These are phyloP conservation scores for Hymenoscyphus fructigenus DNA, from an alignment of 2,329 filamentous ascomycete genomes.

Conservation along the genomic window DNA sequence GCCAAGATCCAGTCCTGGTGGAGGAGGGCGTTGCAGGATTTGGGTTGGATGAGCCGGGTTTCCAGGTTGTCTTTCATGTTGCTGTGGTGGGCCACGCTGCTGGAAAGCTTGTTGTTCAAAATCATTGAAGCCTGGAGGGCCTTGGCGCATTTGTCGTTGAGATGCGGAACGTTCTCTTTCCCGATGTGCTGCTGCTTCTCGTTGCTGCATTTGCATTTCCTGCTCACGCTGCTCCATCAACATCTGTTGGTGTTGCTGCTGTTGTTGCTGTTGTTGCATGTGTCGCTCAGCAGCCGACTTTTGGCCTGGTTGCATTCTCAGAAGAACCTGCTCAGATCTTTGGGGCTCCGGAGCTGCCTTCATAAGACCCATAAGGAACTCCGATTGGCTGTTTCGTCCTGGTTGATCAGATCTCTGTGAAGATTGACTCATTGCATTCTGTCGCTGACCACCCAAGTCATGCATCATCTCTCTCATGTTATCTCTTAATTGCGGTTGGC, in stretches of 20 bases:
- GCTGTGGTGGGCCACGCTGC: constrained; percentile 29
- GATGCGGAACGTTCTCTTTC: constrained; percentile 22
- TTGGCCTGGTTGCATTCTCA: constrained; percentile 42
- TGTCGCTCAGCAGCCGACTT: constrained; percentile 26
- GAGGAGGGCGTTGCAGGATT: constrained; percentile 63
- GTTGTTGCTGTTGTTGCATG: constrained; percentile 34
- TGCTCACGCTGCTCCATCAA: constrained; percentile 44
- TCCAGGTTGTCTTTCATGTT: constrained; percentile 30
- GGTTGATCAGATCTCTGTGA: constrained; percentile 48
- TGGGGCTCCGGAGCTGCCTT: constrained; percentile 51
- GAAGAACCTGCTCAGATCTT: constrained; percentile 51
- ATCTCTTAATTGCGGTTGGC: constrained; percentile 38
- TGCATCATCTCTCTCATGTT: constrained; percentile 61
- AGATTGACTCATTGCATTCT: constrained; percentile 53
- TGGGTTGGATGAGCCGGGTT: constrained; percentile 56
- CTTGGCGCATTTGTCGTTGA: constrained; percentile 42
- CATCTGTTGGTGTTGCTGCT: constrained; percentile 36
- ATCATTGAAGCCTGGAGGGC: constrained; percentile 36
- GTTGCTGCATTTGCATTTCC: constrained; percentile 28
- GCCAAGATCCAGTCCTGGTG: constrained; percentile 59
- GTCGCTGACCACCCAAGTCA: constrained; percentile 59
- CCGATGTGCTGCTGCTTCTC: constrained; percentile 29
- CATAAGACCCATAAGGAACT: constrained; percentile 74
- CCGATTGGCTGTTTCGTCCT: constrained; percentile 58
- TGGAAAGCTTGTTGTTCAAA: constrained; percentile 26